phyloP scores from a whole-genome alignment of 2,329 filamentous ascomycete species.

The Xylariaceae sp. region DNA sequence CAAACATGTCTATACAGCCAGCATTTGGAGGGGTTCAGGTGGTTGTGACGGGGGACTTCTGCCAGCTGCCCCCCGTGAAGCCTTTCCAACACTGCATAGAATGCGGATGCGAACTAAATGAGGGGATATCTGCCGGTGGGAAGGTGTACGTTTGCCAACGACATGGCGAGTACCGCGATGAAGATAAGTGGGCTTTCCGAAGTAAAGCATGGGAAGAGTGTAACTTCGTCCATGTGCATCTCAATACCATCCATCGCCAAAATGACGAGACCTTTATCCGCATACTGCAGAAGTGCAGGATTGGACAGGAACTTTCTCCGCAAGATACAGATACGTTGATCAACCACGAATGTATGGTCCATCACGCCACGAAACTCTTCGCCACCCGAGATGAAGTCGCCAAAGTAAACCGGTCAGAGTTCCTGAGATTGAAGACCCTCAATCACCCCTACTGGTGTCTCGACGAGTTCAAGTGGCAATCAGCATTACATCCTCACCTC shows the following conservation, averaged over 20 bases:
- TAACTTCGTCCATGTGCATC: conserved; percentile 54
- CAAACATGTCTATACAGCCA: neutral
- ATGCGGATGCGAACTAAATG: conserved; percentile 43
- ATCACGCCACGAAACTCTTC: conserved; percentile 49
- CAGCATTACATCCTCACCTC: conserved; percentile 30
- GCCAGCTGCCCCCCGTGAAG: conserved; percentile 61
- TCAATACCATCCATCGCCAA: conserved; percentile 61
- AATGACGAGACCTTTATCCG: conserved; percentile 55
- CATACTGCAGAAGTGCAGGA: conserved; percentile 58
- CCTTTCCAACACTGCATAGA: conserved; percentile 56
- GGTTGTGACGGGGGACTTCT: conserved; percentile 63
- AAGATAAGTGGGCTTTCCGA: conserved; percentile 64
- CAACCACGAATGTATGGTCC: conserved; percentile 45
- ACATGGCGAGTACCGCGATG: conserved; percentile 45
- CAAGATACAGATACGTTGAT: conserved; percentile 47
- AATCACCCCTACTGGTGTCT: conserved; percentile 38
- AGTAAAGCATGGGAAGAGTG: conserved; percentile 58
- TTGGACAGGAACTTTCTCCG: conserved; percentile 44
- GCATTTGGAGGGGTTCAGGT: conserved; percentile 55
- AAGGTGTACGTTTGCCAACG: conserved; percentile 37
- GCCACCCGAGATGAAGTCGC: conserved; percentile 44
- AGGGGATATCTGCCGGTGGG: conserved; percentile 15
- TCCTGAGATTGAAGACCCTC: conserved; percentile 36
- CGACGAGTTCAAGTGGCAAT: conserved; percentile 47
- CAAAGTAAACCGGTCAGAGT: conserved; percentile 39